phyloP scores from a whole-genome alignment of 768 basidiomycete genomes.

The Lentinula sp. region DNA sequence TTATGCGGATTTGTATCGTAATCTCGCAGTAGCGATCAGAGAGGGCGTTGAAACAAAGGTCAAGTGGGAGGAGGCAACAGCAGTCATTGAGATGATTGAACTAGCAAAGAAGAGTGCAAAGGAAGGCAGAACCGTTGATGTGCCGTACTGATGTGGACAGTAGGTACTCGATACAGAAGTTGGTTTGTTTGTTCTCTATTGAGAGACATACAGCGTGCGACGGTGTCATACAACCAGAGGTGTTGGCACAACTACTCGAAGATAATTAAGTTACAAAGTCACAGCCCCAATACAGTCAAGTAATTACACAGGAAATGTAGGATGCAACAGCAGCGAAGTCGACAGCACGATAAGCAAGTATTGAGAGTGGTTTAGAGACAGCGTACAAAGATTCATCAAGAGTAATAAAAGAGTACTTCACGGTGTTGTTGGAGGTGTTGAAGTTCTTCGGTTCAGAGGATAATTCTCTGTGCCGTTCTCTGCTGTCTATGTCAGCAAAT shows the following conservation, averaged over 20 bases:
- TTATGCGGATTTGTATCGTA: constrained; percentile 58
- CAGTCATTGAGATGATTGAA: constrained; percentile 75
- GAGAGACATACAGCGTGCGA: no score
- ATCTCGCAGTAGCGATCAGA: constrained; percentile 59
- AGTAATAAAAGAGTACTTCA: not conserved
- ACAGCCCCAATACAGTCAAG: no score
- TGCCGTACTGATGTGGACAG: constrained; percentile 14
- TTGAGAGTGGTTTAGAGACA: not conserved
- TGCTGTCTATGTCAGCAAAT: not conserved
- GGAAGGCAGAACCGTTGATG: constrained; percentile 41
- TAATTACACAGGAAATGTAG: no score
- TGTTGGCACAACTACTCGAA: no score
- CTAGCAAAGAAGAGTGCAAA: constrained; percentile 60
- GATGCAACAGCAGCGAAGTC: no score
- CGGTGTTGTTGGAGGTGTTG: not conserved
- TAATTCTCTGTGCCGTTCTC: not conserved
- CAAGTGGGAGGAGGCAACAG: constrained; percentile 68
- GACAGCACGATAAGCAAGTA: not conserved
- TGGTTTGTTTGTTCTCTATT: not conserved
- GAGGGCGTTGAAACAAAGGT: constrained; percentile 48
- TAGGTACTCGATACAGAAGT: not conserved
- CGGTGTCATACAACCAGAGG: no score
- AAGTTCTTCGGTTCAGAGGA: not conserved
- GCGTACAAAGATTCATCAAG: not conserved
- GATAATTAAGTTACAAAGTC: no score